Evolutionary conservation across 2,329 filamentous ascomycete genomes (phyloP).

Genomic region (Colletotrichum neosansevieriae): DNA sequence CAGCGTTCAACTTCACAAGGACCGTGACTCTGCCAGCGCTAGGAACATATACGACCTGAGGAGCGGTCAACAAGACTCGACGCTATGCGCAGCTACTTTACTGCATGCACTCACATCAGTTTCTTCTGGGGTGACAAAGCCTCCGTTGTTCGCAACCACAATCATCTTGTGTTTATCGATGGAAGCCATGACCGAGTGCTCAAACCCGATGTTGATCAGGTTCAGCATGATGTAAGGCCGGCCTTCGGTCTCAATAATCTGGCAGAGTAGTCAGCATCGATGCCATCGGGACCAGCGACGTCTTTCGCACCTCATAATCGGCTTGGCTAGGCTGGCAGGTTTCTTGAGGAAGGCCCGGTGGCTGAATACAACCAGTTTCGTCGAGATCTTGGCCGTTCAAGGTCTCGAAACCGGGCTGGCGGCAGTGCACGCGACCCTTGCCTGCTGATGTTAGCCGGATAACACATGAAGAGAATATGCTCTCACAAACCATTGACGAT

Average conservation of each 20-base stretch:
- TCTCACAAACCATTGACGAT: constrained; percentile 42
- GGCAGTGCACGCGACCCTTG: constrained; percentile 44
- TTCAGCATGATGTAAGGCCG: constrained; percentile 34
- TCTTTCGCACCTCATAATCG: constrained; percentile 28
- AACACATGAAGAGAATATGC: neutral
- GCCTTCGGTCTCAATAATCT: constrained; percentile 31
- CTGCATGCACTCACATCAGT: constrained; percentile 17
- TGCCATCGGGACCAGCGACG: rapidly evolving
- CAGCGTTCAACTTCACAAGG: constrained; percentile 41
- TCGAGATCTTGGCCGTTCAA: constrained; percentile 12
- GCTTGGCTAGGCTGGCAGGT: constrained; percentile 24
- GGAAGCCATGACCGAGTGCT: constrained; percentile 35
- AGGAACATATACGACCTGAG: constrained; percentile 39
- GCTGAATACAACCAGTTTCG: constrained; percentile 34
- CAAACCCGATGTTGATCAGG: constrained; percentile 34
- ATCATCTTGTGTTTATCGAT: constrained; percentile 44
- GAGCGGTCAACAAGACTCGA: neutral
- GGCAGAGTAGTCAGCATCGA: neutral
- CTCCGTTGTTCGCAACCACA: constrained; percentile 44
- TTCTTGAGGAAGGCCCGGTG: constrained; percentile 18
- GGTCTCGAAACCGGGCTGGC: constrained; percentile 27
- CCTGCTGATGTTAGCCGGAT: constrained; percentile 27
- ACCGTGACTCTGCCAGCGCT: constrained; percentile 42
- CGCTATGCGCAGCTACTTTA: neutral
- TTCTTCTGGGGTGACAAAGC: constrained; percentile 41